phyloP scores from a whole-genome alignment of 345 rosid genomes.

The Citrus sp. region DNA sequence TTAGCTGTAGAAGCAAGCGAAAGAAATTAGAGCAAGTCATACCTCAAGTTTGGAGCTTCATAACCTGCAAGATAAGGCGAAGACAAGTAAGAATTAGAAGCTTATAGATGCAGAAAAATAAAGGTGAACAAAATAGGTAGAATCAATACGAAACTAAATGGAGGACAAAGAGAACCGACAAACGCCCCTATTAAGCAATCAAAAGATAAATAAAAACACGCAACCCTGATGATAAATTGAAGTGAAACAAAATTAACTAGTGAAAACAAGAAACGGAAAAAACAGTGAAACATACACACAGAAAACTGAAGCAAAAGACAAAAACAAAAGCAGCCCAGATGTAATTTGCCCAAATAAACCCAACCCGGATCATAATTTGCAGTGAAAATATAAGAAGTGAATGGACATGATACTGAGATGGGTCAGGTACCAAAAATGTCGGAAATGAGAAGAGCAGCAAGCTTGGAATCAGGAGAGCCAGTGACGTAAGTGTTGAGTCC shows the following conservation, averaged over 20 bases:
- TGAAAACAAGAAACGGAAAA: background rate
- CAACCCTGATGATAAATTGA: background rate
- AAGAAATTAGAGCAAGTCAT: background rate
- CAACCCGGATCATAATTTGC: background rate
- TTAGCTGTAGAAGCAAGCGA: background rate
- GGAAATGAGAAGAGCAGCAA: slow-evolving; percentile 33
- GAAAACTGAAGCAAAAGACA: background rate
- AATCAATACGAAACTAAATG: background rate
- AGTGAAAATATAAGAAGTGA: background rate
- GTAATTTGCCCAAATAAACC: background rate
- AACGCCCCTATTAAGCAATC: background rate
- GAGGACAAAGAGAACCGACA: background rate
- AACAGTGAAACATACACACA: too few relatives aligned
- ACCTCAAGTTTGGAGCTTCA: slow-evolving; percentile 88
- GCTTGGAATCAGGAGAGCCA: slow-evolving; percentile 34
- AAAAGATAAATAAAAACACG: background rate
- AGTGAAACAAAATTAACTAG: background rate
- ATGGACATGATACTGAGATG: background rate
- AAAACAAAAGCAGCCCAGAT: background rate
- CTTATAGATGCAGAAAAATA: background rate
- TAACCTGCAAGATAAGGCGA: slow-evolving; percentile 48
- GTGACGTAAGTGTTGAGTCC: slow-evolving; percentile 37
- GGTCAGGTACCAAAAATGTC: slow-evolving; percentile 46
- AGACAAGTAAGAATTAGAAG: slow-evolving; percentile 1
- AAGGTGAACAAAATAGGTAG: background rate